These are phyloP conservation scores for Colletotrichum cereale DNA, from an alignment of 2,329 filamentous ascomycete genomes.

Conservation along the genomic window DNA sequence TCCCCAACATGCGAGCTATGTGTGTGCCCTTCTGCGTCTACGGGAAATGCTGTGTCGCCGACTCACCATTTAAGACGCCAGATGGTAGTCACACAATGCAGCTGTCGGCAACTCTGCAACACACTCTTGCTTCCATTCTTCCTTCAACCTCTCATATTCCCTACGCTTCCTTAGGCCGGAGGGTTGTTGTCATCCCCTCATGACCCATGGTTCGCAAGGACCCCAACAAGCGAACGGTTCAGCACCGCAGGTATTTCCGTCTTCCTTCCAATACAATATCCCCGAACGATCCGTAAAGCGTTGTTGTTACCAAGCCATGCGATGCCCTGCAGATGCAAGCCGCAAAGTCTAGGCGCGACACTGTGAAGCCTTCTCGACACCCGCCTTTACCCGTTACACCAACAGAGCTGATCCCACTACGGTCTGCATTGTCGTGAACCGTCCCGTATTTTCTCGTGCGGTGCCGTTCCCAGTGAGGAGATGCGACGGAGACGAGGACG, in stretches of 20 bases:
- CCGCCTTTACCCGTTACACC: neutral
- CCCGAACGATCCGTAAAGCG: neutral
- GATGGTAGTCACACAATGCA: conserved; percentile 9
- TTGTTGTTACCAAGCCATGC: neutral
- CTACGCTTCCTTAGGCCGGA: neutral
- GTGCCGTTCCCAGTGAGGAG: neutral
- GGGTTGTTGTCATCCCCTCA: conserved; percentile 16
- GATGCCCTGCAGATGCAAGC: conserved; percentile 7
- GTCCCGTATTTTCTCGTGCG: neutral
- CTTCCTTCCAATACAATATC: conserved; percentile 2
- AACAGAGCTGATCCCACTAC: neutral
- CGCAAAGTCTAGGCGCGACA: conserved; percentile 1
- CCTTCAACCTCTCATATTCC: neutral
- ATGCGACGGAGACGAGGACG: neutral
- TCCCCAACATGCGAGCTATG: neutral
- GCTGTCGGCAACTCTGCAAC: conserved; percentile 1
- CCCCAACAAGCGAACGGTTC: conserved; percentile 7
- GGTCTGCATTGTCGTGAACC: neutral
- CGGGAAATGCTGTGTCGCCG: conserved; percentile 1
- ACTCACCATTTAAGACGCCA: neutral
- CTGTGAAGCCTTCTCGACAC: conserved; percentile 1
- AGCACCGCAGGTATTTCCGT: neutral
- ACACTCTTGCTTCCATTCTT: neutral
- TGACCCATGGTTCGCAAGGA: neutral
- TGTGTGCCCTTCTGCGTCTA: conserved; percentile 2